A percentile compares a stretch with the other conserved stretches of the same genome.
phyloP scores from a whole-genome alignment of 2,329 filamentous ascomycete species.

The Alternaria dauci region DNA sequence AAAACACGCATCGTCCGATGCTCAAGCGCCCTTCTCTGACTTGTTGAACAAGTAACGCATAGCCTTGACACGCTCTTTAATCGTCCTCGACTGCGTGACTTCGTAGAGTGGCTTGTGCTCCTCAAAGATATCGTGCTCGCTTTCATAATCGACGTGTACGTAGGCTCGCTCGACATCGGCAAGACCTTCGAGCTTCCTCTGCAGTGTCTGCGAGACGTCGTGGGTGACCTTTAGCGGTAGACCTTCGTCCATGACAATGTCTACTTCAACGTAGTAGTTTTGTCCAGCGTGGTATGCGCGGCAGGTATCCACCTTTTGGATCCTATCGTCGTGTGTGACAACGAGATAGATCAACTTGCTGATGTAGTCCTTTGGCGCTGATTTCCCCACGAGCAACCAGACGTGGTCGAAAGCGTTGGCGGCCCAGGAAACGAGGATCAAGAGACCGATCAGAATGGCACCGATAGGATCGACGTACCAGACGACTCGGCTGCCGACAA shows the following conservation, averaged over 20 bases:
- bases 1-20: neutral
- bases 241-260: constrained; percentile 67
- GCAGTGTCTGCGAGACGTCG: constrained; percentile 67
- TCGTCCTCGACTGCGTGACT: constrained; percentile 41
- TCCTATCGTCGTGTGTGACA: constrained; percentile 63
- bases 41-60: constrained; percentile 36
- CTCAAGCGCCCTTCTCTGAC: neutral
- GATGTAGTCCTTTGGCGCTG: constrained; percentile 65
- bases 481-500: constrained; percentile 60
- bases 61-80: constrained; percentile 45
- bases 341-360: constrained; percentile 65
- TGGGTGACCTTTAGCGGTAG: constrained; percentile 65
- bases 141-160: constrained; percentile 60
- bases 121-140: constrained; percentile 50
- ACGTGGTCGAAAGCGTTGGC: constrained; percentile 69
- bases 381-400: constrained; percentile 68
- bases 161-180: constrained; percentile 56
- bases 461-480: constrained; percentile 71
- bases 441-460: constrained; percentile 66
- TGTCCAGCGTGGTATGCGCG: constrained; percentile 69
- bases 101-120: constrained; percentile 53
- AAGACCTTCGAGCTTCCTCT: constrained; percentile 66
- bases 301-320: constrained; percentile 67
- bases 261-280: constrained; percentile 69
- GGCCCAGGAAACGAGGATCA: constrained; percentile 69